Evolutionary conservation across 2,329 filamentous ascomycete genomes (phyloP).

Genomic region (Phyllosticta citriasiana): DNA sequence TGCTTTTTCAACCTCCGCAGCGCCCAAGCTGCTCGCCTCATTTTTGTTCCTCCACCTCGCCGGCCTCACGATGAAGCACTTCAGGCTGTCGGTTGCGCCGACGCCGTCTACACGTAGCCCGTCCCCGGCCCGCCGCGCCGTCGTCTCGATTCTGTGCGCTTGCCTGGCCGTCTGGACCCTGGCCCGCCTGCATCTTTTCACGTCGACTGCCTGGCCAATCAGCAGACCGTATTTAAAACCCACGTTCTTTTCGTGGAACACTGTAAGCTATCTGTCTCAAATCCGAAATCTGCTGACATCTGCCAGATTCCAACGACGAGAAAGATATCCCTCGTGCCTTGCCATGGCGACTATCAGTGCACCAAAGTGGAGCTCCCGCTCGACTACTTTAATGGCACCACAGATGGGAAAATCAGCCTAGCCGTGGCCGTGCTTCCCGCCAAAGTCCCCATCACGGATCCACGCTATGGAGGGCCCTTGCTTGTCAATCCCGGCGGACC

Average conservation of each 20-base stretch:
- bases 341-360: constrained; percentile 23
- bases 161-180: background rate
- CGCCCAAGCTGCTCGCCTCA: background rate
- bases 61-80: background rate
- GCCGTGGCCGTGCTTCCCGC: constrained; percentile 24
- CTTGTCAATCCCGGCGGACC: constrained; percentile 37
- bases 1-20: background rate
- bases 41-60: background rate
- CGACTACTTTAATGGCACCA: constrained; percentile 28
- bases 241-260: constrained; percentile 5
- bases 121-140: background rate
- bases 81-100: background rate
- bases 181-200: background rate
- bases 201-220: background rate
- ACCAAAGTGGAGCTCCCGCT: constrained; percentile 26
- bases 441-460: constrained; percentile 24
- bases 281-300: background rate
- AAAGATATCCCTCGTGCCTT: constrained; percentile 22
- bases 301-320: constrained; percentile 9
- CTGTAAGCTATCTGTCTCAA: background rate
- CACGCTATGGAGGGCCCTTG: constrained; percentile 32
- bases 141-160: background rate
- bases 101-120: background rate
- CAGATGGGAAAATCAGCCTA: constrained; percentile 20
- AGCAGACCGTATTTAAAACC: background rate